A percentile compares a stretch with the other conserved stretches of the same genome.
Evolutionary conservation across 2,329 filamentous ascomycete genomes (phyloP).

Genomic region (Pseudogymnoascus sp.): DNA sequence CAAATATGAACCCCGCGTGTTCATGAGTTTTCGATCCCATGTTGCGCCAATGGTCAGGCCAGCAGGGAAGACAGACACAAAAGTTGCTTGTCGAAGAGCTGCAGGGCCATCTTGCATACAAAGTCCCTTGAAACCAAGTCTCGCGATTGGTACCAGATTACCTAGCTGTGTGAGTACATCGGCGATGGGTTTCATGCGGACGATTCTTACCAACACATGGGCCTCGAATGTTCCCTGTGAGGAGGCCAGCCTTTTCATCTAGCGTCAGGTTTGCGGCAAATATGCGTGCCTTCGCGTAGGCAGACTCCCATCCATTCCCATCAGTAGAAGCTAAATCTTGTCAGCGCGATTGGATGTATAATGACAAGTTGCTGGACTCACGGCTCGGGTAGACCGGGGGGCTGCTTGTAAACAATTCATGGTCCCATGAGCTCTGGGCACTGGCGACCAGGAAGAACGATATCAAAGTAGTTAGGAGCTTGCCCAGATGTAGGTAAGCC

Average conservation of each 20-base stretch:
- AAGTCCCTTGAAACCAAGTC: constrained; percentile 47
- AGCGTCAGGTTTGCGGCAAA: constrained; percentile 58
- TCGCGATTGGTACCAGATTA: constrained; percentile 39
- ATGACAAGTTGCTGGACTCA: background rate
- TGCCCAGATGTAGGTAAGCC: background rate
- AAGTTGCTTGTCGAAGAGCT: constrained; percentile 56
- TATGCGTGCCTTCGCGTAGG: constrained; percentile 49
- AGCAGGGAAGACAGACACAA: constrained; percentile 60
- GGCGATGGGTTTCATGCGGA: constrained; percentile 23
- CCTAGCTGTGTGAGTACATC: constrained; percentile 21
- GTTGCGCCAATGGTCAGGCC: constrained; percentile 61
- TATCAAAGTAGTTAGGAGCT: background rate
- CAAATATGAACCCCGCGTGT: constrained; percentile 39
- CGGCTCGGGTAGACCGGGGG: background rate
- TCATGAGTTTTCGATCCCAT: constrained; percentile 56
- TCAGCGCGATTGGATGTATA: background rate
- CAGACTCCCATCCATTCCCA: constrained; percentile 47
- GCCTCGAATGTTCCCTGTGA: constrained; percentile 14
- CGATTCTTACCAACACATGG: constrained; percentile 9
- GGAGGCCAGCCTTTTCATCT: constrained; percentile 43
- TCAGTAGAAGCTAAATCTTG: background rate
- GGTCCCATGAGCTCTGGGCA: background rate
- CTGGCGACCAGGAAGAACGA: background rate
- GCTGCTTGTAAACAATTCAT: background rate
- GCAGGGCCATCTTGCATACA: constrained; percentile 64